phyloP scores from a whole-genome alignment of 352 stramenopile genomes.

The Globisporangium carolinianum region DNA sequence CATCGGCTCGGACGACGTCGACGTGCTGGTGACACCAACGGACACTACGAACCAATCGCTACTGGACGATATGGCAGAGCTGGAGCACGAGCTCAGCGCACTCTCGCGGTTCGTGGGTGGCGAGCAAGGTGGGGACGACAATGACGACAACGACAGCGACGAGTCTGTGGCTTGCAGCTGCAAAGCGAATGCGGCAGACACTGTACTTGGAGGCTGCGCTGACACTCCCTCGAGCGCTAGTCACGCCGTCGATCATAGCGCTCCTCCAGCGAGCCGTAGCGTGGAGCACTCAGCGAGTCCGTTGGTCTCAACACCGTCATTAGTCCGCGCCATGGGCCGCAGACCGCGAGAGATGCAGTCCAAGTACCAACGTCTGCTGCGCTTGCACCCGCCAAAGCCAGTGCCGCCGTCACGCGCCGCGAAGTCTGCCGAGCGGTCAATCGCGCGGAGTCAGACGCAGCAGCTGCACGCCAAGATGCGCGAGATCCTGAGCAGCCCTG shows the following conservation, averaged over 20 bases:
- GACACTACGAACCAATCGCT: conserved; percentile 6
- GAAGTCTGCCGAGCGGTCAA: not conserved
- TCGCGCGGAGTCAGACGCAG: not conserved
- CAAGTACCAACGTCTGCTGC: conserved; percentile 3
- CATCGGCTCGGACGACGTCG: no score
- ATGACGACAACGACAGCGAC: not conserved
- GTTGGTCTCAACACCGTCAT: no score
- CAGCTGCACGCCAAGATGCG: conserved; percentile 5
- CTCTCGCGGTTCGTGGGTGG: conserved; percentile 15
- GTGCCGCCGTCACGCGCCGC: not conserved
- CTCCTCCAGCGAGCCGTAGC: no score
- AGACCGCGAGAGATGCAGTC: not conserved
- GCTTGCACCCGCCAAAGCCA: conserved; percentile 4
- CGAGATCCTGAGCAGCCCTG: conserved; percentile 11
- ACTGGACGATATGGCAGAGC: conserved; percentile 5
- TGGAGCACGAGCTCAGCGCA: conserved; percentile 19
- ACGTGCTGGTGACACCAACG: no score
- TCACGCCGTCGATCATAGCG: not conserved
- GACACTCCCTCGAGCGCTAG: not conserved
- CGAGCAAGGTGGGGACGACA: not conserved
- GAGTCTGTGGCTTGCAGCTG: no score
- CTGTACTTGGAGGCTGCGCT: no score
- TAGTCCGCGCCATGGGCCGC: not conserved
- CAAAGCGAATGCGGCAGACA: no score
- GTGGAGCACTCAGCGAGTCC: no score